Evolutionary conservation across 2,329 filamentous ascomycete species (phyloP).

Genomic region (Teratosphaeriaceae sp.): DNA sequence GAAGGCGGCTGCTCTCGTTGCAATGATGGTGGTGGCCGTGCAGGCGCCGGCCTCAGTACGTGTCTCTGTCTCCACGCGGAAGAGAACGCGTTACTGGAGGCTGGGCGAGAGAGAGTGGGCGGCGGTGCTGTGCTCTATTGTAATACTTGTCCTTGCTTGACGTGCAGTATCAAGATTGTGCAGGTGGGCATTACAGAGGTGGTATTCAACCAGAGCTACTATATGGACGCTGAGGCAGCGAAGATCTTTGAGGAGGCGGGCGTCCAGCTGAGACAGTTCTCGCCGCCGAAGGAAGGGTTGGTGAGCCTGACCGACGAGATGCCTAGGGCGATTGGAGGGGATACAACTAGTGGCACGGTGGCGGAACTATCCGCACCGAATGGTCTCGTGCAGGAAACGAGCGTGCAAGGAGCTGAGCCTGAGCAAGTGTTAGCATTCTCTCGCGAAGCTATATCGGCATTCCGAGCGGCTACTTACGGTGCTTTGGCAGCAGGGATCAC

Average conservation of each 20-base stretch:
- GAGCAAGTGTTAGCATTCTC: too few relatives aligned
- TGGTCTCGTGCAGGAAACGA: too few relatives aligned
- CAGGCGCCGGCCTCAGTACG: slow-evolving; percentile 69
- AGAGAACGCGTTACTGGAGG: slow-evolving; percentile 93
- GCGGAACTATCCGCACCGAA: too few relatives aligned
- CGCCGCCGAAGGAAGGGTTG: slow-evolving; percentile 46
- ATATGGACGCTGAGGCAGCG: slow-evolving; percentile 78
- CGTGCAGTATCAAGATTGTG: slow-evolving; percentile 96
- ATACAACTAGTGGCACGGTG: too few relatives aligned
- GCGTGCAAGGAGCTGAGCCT: too few relatives aligned
- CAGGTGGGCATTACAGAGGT: slow-evolving; percentile 96
- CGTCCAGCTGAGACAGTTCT: slow-evolving; percentile 79
- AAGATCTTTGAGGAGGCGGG: slow-evolving; percentile 77
- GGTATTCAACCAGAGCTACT: slow-evolving; percentile 88
- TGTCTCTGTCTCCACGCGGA: slow-evolving; percentile 97
- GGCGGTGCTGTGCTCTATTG: slow-evolving; percentile 68
- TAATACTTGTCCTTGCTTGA: slow-evolving; percentile 77
- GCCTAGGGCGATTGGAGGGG: too few relatives aligned
- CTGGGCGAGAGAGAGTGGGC: slow-evolving; percentile 81
- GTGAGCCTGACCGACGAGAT: slow-evolving; percentile 18
- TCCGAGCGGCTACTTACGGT: too few relatives aligned
- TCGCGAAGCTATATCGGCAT: too few relatives aligned
- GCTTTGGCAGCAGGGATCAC: too few relatives aligned
- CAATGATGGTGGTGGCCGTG: slow-evolving; percentile 53
- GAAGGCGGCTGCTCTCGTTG: slow-evolving; percentile 86